Evolutionary conservation across 441 rosid species (phyloP).

Genomic region (Metrosideros polymorpha): DNA sequence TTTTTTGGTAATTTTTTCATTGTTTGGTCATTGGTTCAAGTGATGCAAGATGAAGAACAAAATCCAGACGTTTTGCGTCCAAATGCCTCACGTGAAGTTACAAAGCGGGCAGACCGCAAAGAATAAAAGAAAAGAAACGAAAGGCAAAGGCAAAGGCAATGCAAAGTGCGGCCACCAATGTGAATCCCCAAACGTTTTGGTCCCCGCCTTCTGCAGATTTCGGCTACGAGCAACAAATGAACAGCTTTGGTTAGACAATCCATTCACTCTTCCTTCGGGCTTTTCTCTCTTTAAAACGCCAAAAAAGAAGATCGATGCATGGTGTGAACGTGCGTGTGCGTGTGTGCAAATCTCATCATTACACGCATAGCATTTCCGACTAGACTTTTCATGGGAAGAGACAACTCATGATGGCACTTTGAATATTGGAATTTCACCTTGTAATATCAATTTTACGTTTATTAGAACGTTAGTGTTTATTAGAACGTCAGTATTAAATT

Average conservation of each 20-base stretch:
- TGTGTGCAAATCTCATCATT: neutral
- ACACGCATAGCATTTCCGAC: neutral
- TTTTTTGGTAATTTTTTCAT: too few relatives aligned
- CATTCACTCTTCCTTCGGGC: neutral
- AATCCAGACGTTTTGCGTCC: neutral
- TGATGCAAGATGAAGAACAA: neutral
- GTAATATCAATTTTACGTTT: neutral
- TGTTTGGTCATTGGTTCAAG: neutral
- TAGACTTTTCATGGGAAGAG: neutral
- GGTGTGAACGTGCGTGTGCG: neutral
- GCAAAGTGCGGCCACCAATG: neutral
- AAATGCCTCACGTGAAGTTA: neutral
- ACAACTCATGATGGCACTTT: neutral
- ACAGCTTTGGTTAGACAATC: neutral
- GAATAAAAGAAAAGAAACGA: neutral
- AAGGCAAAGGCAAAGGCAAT: neutral
- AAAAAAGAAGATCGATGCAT: neutral
- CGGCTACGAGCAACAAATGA: neutral
- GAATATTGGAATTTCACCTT: neutral
- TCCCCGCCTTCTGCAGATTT: neutral
- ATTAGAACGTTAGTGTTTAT: too few relatives aligned
- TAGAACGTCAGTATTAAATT: neutral
- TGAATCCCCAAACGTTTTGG: neutral
- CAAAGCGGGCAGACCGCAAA: neutral
- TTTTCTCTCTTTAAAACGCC: neutral